Percentiles rank a stretch among this genome's conserved stretches.
These are phyloP conservation scores for Hanseniaspora hatyaiensis DNA, from an alignment of 805 yeast genomes.

Conservation along the genomic window DNA sequence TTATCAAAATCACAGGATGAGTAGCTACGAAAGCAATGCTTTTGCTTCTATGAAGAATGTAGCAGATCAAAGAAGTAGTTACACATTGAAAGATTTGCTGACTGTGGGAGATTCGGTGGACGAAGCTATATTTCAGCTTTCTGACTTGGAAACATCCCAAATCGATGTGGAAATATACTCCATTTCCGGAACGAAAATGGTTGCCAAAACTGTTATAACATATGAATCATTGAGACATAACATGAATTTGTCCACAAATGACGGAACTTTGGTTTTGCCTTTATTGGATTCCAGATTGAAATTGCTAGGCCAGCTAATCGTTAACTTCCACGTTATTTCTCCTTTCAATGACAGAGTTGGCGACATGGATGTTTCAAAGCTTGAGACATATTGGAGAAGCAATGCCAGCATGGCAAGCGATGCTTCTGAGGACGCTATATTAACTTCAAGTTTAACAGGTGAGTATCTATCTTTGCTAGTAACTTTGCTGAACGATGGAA, in stretches of 20 bases:
- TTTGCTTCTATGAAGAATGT: background rate
- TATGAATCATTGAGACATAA: conserved; percentile 38
- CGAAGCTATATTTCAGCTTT: conserved; percentile 73
- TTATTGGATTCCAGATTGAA: conserved; percentile 70
- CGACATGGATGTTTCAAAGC: conserved; percentile 78
- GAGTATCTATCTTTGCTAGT: conserved; percentile 60
- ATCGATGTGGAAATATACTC: conserved; percentile 88
- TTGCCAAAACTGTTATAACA: conserved; percentile 70
- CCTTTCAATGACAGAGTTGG: conserved; percentile 64
- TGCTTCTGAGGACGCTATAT: conserved; percentile 44
- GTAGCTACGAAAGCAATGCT: too few species aligned
- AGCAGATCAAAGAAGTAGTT: background rate
- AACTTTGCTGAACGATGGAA: conserved; percentile 67
- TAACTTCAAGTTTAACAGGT: conserved; percentile 71
- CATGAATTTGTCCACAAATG: conserved; percentile 31
- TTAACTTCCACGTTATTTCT: conserved; percentile 69
- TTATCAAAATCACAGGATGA: too few species aligned
- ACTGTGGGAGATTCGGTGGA: conserved; percentile 36
- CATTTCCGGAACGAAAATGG: conserved; percentile 81
- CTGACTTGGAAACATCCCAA: conserved; percentile 58
- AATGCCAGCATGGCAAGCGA: conserved; percentile 33
- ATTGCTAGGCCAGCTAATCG: conserved; percentile 67
- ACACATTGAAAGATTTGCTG: conserved; percentile 8
- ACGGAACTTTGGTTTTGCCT: conserved; percentile 43
- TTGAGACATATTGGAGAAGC: conserved; percentile 95